These are phyloP conservation scores for Neofusicoccum laricinum DNA, from an alignment of 2,329 filamentous ascomycete genomes.

Conservation along the genomic window DNA sequence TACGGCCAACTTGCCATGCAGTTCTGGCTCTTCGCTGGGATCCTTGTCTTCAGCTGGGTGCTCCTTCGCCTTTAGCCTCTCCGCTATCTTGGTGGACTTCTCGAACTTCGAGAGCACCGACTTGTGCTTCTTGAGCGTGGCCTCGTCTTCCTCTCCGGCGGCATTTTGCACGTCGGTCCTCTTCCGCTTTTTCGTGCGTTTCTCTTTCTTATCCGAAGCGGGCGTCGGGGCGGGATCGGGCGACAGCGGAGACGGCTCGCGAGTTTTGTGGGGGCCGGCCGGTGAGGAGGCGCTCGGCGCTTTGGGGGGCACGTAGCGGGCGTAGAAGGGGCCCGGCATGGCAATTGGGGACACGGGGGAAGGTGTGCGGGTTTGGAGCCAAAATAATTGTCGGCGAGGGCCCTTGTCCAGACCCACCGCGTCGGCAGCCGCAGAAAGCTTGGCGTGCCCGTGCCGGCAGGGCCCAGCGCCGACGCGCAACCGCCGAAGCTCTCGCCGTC, in stretches of 20 bases:
- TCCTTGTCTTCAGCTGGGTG: slow-evolving; percentile 21
- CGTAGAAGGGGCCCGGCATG: slow-evolving; percentile 49
- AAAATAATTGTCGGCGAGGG: slow-evolving; percentile 14
- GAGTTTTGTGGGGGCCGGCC: slow-evolving; percentile 16
- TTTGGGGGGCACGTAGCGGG: slow-evolving; percentile 46
- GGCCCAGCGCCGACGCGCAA: not conserved
- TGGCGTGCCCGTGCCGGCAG: not conserved
- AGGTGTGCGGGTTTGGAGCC: not conserved
- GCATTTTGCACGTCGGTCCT: slow-evolving; percentile 25
- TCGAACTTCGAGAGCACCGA: slow-evolving; percentile 46
- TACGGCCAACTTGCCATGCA: slow-evolving; percentile 46
- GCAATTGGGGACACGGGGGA: not conserved
- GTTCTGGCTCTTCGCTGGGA: slow-evolving; percentile 35
- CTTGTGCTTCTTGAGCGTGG: slow-evolving; percentile 34
- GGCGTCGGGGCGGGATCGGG: not conserved
- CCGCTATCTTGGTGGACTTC: slow-evolving; percentile 33
- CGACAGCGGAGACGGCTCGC: slow-evolving; percentile 16
- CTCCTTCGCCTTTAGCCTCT: slow-evolving; percentile 14
- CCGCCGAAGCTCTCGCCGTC: not conserved
- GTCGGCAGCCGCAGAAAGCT: not conserved
- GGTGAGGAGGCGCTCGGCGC: slow-evolving; percentile 15
- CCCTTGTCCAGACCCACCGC: slow-evolving; percentile 9
- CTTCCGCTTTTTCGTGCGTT: slow-evolving; percentile 36
- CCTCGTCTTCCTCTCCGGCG: slow-evolving; percentile 28
- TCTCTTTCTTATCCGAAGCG: slow-evolving; percentile 34